These are phyloP conservation scores for Exserohilum rostratum DNA, from an alignment of 2,329 filamentous ascomycete species.

Conservation along the genomic window DNA sequence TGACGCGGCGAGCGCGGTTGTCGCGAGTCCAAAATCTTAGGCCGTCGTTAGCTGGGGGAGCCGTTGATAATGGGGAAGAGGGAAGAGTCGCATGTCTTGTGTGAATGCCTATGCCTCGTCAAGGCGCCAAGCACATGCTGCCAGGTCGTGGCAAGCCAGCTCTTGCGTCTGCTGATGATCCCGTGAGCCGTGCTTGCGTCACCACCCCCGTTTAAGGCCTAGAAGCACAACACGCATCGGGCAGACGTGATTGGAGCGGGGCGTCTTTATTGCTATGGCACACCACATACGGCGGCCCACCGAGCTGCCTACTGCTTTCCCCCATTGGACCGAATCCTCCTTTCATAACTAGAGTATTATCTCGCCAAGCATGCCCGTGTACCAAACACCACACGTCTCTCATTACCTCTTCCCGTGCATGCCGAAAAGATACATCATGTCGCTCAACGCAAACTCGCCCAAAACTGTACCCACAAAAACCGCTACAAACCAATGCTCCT, in stretches of 20 bases:
- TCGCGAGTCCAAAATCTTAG: slow-evolving; percentile 7
- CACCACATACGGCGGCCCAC: background rate
- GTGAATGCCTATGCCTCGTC: background rate
- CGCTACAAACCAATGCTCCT: background rate
- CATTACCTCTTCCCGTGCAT: background rate
- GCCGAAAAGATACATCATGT: background rate
- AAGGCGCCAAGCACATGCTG: no score
- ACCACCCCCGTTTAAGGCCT: background rate
- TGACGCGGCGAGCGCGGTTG: slow-evolving; percentile 29
- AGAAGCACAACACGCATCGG: slow-evolving; percentile 3
- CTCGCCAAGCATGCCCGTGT: background rate
- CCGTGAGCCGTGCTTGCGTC: slow-evolving; percentile 8
- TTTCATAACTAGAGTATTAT: background rate
- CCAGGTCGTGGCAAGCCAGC: background rate
- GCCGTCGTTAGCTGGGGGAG: background rate
- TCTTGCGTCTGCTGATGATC: slow-evolving; percentile 5
- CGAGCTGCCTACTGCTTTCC: background rate
- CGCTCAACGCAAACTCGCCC: background rate
- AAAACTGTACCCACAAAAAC: background rate
- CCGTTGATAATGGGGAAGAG: background rate
- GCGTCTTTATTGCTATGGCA: no score
- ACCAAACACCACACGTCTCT: background rate
- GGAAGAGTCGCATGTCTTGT: background rate
- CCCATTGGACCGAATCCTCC: background rate
- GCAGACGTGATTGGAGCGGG: background rate